Base-by-base conservation (phyloP, 2,329 filamentous ascomycete genomes). In the Aspergillus sp. region DNA sequence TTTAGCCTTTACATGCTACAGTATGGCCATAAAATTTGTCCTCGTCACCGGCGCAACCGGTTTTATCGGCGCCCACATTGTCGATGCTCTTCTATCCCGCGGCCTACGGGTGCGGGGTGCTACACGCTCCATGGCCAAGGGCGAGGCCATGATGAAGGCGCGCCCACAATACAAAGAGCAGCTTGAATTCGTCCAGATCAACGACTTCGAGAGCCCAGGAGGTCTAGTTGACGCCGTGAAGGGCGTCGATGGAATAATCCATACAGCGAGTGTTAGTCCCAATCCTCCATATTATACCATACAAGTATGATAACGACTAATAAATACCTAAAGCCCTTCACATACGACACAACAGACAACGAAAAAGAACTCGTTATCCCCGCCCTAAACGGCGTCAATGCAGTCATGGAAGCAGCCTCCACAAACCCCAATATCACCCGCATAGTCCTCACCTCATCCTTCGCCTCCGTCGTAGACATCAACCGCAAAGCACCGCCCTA, bases 351-450 rank as follows among this genome's bases (percentile, higher is more conserved):
- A 2, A 74, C 65, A 15, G 66, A 80, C 59, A 80, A 79, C 54
- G 78, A 80, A 56, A 72, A 77, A 38, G 67, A 69, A 48, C 68
- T 81, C 0, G 70, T 82, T 3, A 55, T 72, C 4, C 80, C 80
- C 0, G 78, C 79, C 2, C 77, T 81, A 30, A 77, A 78, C 41
- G 79, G 80, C 2, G 76, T 80, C 2, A 70, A 67, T 4, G 72
- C 77, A 0, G 70, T 82, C 17, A 64, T 82, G 8, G 67, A 70
- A 3, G 71, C 73, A 4, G 58, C 64, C 4, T 55, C 62, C n/a
- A 57, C 60, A 39, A 60, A 58, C 5, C 58, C 56, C 12, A 55
- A 50, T 18, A 61, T 70, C 18, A 59, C 61, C 13, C 66, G 69
- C 4, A 55, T 71, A 12, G 64, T 71, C 4, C 32, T 71, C 3